Percentiles rank a stretch among this genome's conserved stretches.
These are phyloP conservation scores for Colletotrichum simmondsii DNA, from an alignment of 2,329 filamentous ascomycete genomes.

Conservation along the genomic window DNA sequence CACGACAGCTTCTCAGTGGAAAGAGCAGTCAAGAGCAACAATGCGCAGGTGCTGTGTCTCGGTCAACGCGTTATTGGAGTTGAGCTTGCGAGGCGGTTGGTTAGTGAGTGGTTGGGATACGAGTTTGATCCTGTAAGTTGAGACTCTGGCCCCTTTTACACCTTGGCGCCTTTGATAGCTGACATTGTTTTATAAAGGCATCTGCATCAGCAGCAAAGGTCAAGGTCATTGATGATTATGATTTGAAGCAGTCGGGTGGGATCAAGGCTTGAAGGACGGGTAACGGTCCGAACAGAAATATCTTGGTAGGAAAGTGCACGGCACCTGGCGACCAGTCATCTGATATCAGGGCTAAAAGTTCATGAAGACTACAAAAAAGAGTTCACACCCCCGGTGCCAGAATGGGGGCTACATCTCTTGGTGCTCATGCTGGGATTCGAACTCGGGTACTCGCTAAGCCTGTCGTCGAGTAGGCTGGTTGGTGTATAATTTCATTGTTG, in stretches of 20 bases:
- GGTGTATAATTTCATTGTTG: no score
- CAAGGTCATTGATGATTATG: conserved; percentile 34
- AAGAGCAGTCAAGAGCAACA: conserved; percentile 83
- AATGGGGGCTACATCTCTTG: no score
- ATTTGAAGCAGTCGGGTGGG: conserved; percentile 8
- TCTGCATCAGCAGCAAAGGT: conserved; percentile 61
- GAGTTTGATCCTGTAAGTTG: conserved; percentile 75
- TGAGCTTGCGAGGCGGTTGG: conserved; percentile 81
- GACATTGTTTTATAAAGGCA: background rate
- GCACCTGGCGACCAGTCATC: no score
- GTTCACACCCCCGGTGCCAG: no score
- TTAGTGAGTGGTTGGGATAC: conserved; percentile 86
- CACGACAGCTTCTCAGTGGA: conserved; percentile 89
- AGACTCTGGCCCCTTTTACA: background rate
- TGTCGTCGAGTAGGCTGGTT: no score
- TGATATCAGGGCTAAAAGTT: no score
- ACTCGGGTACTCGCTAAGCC: no score
- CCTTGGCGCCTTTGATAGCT: background rate
- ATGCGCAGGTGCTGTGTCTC: conserved; percentile 88
- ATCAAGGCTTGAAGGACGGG: background rate
- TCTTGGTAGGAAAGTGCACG: no score
- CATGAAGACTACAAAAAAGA: no score
- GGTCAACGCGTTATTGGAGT: conserved; percentile 87
- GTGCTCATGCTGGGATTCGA: no score
- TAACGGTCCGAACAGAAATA: no score